phyloP scores from a whole-genome alignment of 192 early-diverging fungal genomes.

The Kappamyces sp. region DNA sequence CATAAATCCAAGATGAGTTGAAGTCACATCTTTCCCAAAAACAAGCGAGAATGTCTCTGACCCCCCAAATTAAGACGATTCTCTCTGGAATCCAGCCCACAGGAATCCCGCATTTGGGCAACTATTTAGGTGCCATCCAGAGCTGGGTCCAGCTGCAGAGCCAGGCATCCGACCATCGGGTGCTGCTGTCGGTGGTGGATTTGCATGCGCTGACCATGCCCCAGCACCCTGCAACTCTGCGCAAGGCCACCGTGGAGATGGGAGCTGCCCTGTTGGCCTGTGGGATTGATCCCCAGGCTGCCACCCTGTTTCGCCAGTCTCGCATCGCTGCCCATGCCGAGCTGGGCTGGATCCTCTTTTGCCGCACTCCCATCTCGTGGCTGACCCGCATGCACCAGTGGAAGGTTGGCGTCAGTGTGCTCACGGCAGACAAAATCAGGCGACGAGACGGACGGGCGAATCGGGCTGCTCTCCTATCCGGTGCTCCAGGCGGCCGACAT shows the following conservation, averaged over 20 bases:
- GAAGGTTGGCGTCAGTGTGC: slow-evolving; percentile 53
- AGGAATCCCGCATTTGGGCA: slow-evolving; percentile 86
- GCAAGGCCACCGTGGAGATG: slow-evolving; percentile 64
- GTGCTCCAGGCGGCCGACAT: slow-evolving; percentile 90
- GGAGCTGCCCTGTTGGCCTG: slow-evolving; percentile 73
- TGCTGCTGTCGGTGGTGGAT: slow-evolving; percentile 63
- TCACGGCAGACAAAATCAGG: slow-evolving; percentile 11
- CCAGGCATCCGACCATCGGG: slow-evolving; percentile 15
- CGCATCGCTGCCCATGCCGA: slow-evolving; percentile 61
- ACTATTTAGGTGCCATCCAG: slow-evolving; percentile 82
- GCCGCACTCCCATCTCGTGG: slow-evolving; percentile 82
- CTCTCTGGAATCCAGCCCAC: slow-evolving; percentile 94
- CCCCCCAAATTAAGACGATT: slow-evolving; percentile 27
- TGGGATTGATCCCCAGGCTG: slow-evolving; percentile 68
- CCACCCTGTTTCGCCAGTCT: slow-evolving; percentile 81
- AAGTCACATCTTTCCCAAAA: too few relatives aligned
- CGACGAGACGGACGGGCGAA: slow-evolving; percentile 32
- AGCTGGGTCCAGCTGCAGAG: slow-evolving; percentile 81
- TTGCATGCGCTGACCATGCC: slow-evolving; percentile 83
- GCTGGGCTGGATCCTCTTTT: slow-evolving; percentile 79
- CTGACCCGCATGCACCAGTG: slow-evolving; percentile 93
- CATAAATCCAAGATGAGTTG: too few relatives aligned
- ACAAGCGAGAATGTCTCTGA: neutral
- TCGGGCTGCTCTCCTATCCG: slow-evolving; percentile 86
- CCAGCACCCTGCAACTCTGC: slow-evolving; percentile 58